These are phyloP conservation scores for Daldinia grandis DNA, from an alignment of 495 filamentous ascomycete genomes.

Conservation along the genomic window DNA sequence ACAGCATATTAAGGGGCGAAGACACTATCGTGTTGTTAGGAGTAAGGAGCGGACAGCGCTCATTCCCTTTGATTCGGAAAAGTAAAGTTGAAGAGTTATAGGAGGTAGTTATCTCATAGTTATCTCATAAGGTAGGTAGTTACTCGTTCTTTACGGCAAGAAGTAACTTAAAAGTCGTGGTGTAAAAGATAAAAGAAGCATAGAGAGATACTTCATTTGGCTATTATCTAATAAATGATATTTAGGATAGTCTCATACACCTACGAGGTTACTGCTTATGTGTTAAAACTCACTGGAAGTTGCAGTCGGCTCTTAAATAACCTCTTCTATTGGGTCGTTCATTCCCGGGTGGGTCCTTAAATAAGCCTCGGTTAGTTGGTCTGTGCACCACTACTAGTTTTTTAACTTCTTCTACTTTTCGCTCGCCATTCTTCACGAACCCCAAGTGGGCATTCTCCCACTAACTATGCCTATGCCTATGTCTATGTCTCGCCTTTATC, in stretches of 20 bases:
- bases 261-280: too few relatives aligned
- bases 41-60: constrained; percentile 44
- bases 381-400: not conserved
- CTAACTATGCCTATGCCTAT: not conserved
- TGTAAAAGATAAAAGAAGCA: too few relatives aligned
- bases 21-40: constrained; percentile 56
- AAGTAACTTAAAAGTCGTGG: too few relatives aligned
- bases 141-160: too few relatives aligned
- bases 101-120: too few relatives aligned
- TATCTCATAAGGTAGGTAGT: too few relatives aligned
- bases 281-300: too few relatives aligned
- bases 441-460: not conserved
- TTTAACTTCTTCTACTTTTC: not conserved
- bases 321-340: not conserved
- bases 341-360: not conserved
- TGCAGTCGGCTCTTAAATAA: not conserved
- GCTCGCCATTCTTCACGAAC: not conserved
- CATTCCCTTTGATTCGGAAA: constrained; percentile 26
- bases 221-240: too few relatives aligned
- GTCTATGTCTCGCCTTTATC: not conserved
- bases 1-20: constrained; percentile 72
- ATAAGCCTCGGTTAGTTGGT: not conserved
- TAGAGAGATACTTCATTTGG: too few relatives aligned
- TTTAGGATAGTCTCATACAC: too few relatives aligned
- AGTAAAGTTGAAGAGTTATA: not conserved